Conservation (phyloP, 139 green algal genomes). For the Chlorella sp. region DNA sequence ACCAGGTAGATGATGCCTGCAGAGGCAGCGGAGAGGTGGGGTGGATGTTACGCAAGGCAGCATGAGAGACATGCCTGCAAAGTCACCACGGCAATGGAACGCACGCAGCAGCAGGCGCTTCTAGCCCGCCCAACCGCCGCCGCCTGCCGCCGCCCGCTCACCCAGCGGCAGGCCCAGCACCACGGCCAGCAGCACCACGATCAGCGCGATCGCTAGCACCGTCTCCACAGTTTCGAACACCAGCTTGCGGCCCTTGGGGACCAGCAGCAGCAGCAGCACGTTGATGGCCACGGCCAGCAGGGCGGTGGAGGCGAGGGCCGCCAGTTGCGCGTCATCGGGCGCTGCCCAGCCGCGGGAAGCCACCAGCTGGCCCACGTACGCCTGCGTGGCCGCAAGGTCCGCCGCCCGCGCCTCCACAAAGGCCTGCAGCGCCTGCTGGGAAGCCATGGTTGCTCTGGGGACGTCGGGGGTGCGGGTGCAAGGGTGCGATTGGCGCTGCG, state of each 20-base stretch:
- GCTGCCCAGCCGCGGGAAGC: neutral
- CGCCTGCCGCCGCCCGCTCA: conserved; percentile 3
- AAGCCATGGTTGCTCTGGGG: too few relatives aligned
- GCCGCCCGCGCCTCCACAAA: conserved; percentile 10
- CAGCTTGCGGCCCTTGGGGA: conserved; percentile 6
- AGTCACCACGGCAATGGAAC: neutral
- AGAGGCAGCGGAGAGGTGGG: neutral
- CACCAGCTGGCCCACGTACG: neutral
- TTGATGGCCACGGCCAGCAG: neutral
- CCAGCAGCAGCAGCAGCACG: conserved; percentile 7
- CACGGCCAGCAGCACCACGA: conserved; percentile 39
- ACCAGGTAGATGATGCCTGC: conserved; percentile 37
- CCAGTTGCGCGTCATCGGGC: conserved; percentile 4
- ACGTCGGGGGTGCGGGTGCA: too few relatives aligned
- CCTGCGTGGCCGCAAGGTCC: neutral
- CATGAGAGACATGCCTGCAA: neutral
- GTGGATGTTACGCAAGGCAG: neutral
- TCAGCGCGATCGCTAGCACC: conserved; percentile 37
- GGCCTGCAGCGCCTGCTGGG: neutral
- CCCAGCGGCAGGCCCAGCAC: conserved; percentile 58
- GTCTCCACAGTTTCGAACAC: conserved; percentile 32
- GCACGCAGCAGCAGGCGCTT: neutral
- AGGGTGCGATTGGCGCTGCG: too few relatives aligned
- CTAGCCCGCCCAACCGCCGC: too few relatives aligned
- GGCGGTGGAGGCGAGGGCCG: neutral